These are phyloP conservation scores for Stachybotrys echinatus DNA, from an alignment of 2,329 filamentous ascomycete genomes.

Conservation along the genomic window DNA sequence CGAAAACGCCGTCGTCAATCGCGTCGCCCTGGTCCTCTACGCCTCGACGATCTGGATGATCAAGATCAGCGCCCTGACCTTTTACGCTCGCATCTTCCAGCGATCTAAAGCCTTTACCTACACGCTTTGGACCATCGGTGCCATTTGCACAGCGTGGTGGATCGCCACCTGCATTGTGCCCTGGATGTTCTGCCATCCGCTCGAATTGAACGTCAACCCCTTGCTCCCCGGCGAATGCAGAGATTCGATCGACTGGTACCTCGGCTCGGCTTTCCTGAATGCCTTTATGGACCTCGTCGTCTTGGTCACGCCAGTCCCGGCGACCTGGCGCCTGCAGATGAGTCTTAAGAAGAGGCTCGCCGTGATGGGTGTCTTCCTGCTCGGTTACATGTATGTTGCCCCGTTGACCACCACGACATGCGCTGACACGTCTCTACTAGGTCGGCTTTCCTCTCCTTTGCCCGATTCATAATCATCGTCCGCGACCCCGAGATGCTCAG, in stretches of 20 bases:
- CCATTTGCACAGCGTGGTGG: not conserved
- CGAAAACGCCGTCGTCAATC: not conserved
- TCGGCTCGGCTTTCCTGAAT: not conserved
- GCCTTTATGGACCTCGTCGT: not conserved
- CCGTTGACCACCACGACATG: not conserved
- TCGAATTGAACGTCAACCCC: not conserved
- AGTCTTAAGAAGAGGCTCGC: not conserved
- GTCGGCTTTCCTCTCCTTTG: not conserved
- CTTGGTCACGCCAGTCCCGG: not conserved
- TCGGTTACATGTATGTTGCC: not conserved
- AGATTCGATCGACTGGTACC: not conserved
- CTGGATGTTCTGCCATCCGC: not conserved
- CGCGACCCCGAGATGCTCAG: not conserved
- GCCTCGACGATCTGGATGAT: not conserved
- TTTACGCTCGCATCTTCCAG: not conserved
- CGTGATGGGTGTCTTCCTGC: not conserved
- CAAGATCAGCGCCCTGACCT: not conserved
- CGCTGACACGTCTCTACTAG: not conserved
- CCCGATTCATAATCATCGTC: not conserved
- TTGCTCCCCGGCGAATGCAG: not conserved
- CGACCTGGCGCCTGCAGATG: not conserved
- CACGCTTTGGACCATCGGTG: not conserved
- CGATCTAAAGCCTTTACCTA: not conserved
- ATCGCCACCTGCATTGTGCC: not conserved
- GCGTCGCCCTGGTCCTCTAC: not conserved